phyloP scores from a whole-genome alignment of 805 yeast species.

The Naumovozyma castellii region DNA sequence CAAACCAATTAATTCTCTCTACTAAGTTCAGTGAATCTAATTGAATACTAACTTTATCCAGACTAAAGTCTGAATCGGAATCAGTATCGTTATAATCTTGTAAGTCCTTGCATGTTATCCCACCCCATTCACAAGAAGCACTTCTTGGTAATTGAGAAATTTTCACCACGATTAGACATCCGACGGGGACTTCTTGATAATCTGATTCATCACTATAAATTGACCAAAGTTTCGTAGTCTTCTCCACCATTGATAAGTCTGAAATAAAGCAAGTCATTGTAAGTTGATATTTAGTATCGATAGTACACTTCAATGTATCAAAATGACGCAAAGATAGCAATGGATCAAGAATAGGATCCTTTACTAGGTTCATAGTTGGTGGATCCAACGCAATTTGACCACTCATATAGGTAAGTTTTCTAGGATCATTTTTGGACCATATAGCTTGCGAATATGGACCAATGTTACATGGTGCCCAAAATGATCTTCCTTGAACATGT shows the following conservation, averaged over 20 bases:
- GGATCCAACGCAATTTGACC: conserved; percentile 92
- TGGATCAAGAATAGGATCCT: too few species aligned
- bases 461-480: conserved; percentile 97
- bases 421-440: conserved; percentile 34
- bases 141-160: conserved; percentile 52
- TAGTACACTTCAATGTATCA: conserved; percentile 47
- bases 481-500: conserved; percentile 87
- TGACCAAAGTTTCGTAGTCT: conserved; percentile 35
- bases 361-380: conserved; percentile 52
- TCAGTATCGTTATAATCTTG: conserved; percentile 35
- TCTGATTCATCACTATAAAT: conserved; percentile 30
- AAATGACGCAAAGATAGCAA: conserved; percentile 75
- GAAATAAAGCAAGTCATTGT: conserved; percentile 50
- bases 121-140: conserved; percentile 72
- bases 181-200: conserved; percentile 18
- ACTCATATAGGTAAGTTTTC: conserved; percentile 52
- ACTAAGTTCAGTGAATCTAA: neutral
- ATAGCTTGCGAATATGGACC: conserved; percentile 94
- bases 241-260: conserved; percentile 19
- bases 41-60: neutral
- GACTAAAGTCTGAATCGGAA: conserved; percentile 34
- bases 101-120: conserved; percentile 39
- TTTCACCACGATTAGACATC: conserved; percentile 40
- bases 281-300: conserved; percentile 38
- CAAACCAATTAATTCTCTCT: neutral